These are phyloP conservation scores for Neotropicomus parvogracilis DNA, from an alignment of 1,284 basidiomycete genomes.

Conservation along the genomic window DNA sequence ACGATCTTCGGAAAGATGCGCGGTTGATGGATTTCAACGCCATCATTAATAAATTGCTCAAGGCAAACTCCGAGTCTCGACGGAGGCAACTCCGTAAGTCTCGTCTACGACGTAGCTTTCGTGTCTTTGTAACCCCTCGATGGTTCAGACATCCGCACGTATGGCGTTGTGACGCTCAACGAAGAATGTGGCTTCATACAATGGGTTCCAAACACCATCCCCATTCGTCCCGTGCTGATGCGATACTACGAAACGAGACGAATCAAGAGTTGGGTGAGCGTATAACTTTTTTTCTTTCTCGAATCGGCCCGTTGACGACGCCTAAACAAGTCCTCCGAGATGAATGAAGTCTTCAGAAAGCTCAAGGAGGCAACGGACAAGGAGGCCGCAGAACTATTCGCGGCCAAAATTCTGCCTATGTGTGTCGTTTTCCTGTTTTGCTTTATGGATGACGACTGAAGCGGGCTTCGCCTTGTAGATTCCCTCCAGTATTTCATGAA, in stretches of 20 bases:
- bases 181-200: slow-evolving; percentile 98
- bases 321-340: slow-evolving; percentile 39
- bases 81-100: slow-evolving; percentile 78
- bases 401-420: slow-evolving; percentile 56
- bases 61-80: slow-evolving; percentile 91
- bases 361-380: slow-evolving; percentile 52
- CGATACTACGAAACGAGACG: slow-evolving; percentile 70
- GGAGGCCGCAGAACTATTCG: slow-evolving; percentile 60
- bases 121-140: slow-evolving; percentile 1
- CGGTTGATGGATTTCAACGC: slow-evolving; percentile 98
- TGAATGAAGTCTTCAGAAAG: slow-evolving; percentile 52
- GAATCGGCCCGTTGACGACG: slow-evolving; percentile 1
- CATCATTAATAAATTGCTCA: slow-evolving; percentile 97
- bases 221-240: slow-evolving; percentile 76
- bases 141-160: slow-evolving; percentile 83
- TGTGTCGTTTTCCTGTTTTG: slow-evolving; percentile 35
- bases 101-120: not conserved
- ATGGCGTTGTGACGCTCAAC: slow-evolving; percentile 94
- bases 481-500: slow-evolving; percentile 88
- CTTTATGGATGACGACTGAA: slow-evolving; percentile 21
- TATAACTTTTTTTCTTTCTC: not conserved
- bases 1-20: slow-evolving; percentile 97
- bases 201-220: slow-evolving; percentile 95
- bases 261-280: slow-evolving; percentile 60
- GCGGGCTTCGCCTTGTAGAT: slow-evolving; percentile 40